phyloP scores from a whole-genome alignment of 106 monocot genomes.

The Apostasia ramifera region DNA sequence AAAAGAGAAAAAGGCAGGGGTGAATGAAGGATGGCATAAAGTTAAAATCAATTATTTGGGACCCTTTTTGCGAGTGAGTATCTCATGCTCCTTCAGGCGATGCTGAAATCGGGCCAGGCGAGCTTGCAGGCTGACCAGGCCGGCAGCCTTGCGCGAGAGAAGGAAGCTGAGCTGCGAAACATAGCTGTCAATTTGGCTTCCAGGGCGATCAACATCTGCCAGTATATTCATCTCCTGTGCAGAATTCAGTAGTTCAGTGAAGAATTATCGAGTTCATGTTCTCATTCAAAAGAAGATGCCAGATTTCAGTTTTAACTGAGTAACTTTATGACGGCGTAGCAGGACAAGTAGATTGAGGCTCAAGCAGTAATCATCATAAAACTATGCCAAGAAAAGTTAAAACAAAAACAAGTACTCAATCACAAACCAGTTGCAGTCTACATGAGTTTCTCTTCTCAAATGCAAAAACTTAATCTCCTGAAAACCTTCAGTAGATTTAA shows the following conservation, averaged over 20 bases:
- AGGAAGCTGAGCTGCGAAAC: slow-evolving; percentile 61
- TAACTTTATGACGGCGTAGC: too few species aligned
- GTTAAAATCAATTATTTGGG: background rate
- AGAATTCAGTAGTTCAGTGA: background rate
- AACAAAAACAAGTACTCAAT: too few species aligned
- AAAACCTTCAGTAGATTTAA: too few species aligned
- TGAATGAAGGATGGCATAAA: background rate
- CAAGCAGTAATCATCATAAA: too few species aligned
- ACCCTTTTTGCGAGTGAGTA: slow-evolving; percentile 37
- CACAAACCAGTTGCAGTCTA: too few species aligned
- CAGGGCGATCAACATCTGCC: slow-evolving; percentile 81
- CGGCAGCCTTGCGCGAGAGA: slow-evolving; percentile 73
- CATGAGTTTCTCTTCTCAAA: too few species aligned
- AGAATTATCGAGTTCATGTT: too few species aligned
- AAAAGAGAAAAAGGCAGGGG: background rate
- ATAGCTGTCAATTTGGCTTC: slow-evolving; percentile 78
- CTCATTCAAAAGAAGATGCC: too few species aligned
- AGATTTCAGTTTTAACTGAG: too few species aligned
- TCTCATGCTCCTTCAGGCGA: slow-evolving; percentile 79
- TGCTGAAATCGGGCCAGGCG: slow-evolving; percentile 81
- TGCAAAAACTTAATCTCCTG: too few species aligned
- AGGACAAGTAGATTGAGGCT: too few species aligned
- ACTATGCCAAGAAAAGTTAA: too few species aligned
- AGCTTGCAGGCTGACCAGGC: slow-evolving; percentile 76
- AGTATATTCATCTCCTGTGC: slow-evolving; percentile 85